Base-by-base conservation (phyloP, 805 yeast genomes). In the Scheffersomyces ergatensis region DNA sequence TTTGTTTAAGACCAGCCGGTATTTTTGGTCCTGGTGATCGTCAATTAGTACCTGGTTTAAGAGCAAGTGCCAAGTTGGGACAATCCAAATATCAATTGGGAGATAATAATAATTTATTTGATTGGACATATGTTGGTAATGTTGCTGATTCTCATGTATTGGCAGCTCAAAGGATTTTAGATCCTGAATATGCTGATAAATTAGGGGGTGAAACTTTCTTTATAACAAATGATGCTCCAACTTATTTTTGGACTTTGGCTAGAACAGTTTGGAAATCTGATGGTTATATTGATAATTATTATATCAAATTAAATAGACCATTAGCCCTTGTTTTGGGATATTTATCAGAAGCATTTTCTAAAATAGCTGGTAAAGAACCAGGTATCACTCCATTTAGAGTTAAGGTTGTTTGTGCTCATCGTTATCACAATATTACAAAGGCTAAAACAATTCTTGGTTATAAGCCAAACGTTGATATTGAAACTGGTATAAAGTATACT, bases 11-110 rank as follows among this genome's bases (percentile, higher is more conserved):
- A 47, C 99, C 99, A 1, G 97, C 99, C 1, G 99, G 99, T 30
- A 89, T 93, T 36, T 93, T 93, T 68, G 99, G 99, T 4, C 99
- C 98, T 5, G 98, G 99, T 33, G 99, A 93, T 62, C 80, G 99
- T 45, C 99, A 93, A 62, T 69, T 93, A 55, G 93, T 93, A 34
- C 99, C 99, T 11, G 96, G 95, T 3, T 71, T 93, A 44, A 80
- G 96, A 57, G 76, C 76, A 13, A 96, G 88, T 33, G 89, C 96
- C 3, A 76, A 76, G 43, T 67, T 78, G 40, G 96, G 96, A 7
- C 97, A 92, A 62, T 84, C 93, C 17, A 85, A 85, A 62, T 88
- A 88, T 63, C 99, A 93, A 65, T 73, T 93, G 36, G 99, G 99
- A 49, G 95, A 89, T 60, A 93, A 93, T 66, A 81, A 86, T 60